Base-by-base conservation (phyloP, 2,329 filamentous ascomycete genomes). In the Talaromyces sp. region DNA sequence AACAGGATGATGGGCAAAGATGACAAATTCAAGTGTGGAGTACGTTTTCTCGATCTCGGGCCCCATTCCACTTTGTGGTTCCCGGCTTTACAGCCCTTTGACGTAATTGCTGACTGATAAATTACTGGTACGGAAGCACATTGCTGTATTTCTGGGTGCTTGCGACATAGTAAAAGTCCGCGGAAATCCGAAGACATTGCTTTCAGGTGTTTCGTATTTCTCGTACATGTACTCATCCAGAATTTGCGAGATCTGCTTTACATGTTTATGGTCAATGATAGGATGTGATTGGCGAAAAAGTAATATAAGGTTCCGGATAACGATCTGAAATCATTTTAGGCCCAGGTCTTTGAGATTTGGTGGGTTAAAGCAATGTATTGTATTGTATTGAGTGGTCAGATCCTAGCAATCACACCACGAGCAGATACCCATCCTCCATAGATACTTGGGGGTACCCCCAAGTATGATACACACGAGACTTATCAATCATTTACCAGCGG, bases 1-100 rank as follows among this genome's bases (percentile, higher is more conserved):
- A 48, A n/a, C 14, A 56, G 31, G 28, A 35, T 18, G 31, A 28
- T 28, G 28, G 28, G 6, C 28, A 28, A 14, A 35, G 33, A 39
- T 56, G 54, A 57, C 54, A 57, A 28, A 42, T 57, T 57, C 14
- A 4, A 57, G 16, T 42, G 54, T 57, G 54, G 54, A 57, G 54
- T 56, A 3, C 6, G 3, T 28, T 28, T 28, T 28, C 42, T 44
- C 42, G 42, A 40, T 44, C 40, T 21, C 40, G 23, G 39, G 44
- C 44, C 28, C 44, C 44, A 16, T 48, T 48, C 28, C 18, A 44
- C 40, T 21, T 44, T 9, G n/a, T 44, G 40, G n/a, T 44, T 44
- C 40, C 40, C 39, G 39, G 16, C 2, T 40, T 40, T 18, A 18
- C 40, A 44, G 21, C 23, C 44, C 8, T 48, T n/a, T 48, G 44